A percentile compares a stretch with the other conserved stretches of the same genome.
Evolutionary conservation across 345 rosid genomes (phyloP).

Genomic region (Pistacia vera): DNA sequence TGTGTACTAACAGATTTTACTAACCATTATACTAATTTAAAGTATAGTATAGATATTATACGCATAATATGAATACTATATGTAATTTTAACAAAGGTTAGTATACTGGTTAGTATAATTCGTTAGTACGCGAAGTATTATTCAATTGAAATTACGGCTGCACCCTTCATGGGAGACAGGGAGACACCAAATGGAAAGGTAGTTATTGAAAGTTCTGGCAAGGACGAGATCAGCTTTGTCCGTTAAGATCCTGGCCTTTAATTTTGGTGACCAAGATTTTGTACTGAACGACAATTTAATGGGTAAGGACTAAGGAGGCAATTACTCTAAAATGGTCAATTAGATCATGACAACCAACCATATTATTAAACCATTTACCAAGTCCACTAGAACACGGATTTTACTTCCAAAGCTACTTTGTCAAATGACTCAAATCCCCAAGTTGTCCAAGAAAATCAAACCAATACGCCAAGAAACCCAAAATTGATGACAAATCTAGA

Average conservation of each 20-base stretch:
- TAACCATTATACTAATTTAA: no score
- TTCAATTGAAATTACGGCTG: not conserved
- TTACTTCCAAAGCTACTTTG: not conserved
- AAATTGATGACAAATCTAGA: no score
- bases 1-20: no score
- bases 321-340: not conserved
- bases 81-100: no score
- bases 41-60: no score
- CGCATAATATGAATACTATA: no score
- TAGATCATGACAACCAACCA: not conserved
- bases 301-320: not conserved
- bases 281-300: not conserved
- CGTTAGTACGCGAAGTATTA: no score
- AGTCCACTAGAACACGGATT: not conserved
- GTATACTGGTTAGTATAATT: no score
- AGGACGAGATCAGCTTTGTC: constrained; percentile 1
- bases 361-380: no score
- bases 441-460: not conserved
- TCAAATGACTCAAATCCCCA: not conserved
- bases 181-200: not conserved
- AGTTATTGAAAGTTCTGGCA: constrained; percentile 10
- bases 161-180: not conserved
- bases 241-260: not conserved
- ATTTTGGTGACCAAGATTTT: not conserved
- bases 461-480: not conserved